Conservation (phyloP, 176 grass and related monocot species). For the Oryza australiensis region DNA sequence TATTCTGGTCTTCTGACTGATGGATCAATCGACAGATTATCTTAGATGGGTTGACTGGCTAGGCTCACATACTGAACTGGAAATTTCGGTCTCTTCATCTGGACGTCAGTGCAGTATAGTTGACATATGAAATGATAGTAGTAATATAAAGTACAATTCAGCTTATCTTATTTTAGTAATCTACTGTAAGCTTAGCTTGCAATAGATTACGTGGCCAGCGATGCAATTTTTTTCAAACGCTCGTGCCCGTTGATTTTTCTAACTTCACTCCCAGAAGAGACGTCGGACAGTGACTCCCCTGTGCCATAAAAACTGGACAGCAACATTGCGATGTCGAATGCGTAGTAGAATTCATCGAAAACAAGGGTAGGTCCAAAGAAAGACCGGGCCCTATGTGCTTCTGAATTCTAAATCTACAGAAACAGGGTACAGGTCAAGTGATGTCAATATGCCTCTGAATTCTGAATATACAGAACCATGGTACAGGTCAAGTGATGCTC, state of each 20-base stretch:
- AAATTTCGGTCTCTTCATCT: slow-evolving; percentile 31
- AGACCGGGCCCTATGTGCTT: not conserved
- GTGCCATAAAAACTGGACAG: not conserved
- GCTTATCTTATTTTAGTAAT: not conserved
- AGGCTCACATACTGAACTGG: not conserved
- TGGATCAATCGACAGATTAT: slow-evolving; percentile 8
- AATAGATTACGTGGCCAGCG: not conserved
- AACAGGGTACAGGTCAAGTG: not conserved
- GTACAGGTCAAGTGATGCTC: slow-evolving; percentile 3
- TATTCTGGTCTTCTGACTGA: slow-evolving; percentile 29
- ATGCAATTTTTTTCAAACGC: slow-evolving; percentile 10
- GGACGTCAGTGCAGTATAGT: slow-evolving; percentile 10
- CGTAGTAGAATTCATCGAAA: not conserved
- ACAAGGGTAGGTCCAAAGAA: slow-evolving; percentile 19
- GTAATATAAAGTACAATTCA: not conserved
- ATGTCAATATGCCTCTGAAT: not conserved
- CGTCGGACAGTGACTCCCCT: slow-evolving; percentile 34
- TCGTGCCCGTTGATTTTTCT: slow-evolving; percentile 16
- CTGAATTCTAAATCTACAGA: not conserved
- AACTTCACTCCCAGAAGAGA: slow-evolving; percentile 35
- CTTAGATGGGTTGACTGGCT: not conserved
- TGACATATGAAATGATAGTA: not conserved
- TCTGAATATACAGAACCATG: not conserved
- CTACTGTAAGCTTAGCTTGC: not conserved
- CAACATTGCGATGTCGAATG: not conserved